phyloP scores from a whole-genome alignment of 2,329 filamentous ascomycete species.

The Colletotrichum sp. region DNA sequence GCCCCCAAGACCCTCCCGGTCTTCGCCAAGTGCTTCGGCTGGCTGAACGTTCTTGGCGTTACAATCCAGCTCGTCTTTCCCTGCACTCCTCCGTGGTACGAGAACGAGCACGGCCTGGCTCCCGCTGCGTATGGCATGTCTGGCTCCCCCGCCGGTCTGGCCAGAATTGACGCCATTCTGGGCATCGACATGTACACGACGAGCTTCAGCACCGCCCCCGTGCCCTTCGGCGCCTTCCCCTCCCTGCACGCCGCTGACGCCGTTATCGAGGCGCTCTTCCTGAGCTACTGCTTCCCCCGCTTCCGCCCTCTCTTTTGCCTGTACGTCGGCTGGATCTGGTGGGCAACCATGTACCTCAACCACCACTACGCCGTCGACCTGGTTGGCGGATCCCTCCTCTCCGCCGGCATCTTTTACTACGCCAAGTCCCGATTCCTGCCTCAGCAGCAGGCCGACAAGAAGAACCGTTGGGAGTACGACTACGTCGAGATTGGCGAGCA shows the following conservation, averaged over 20 bases:
- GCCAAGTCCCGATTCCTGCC: conserved; percentile 83
- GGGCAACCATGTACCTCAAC: conserved; percentile 97
- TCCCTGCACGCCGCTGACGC: conserved; percentile 91
- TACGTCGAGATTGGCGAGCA: conserved; percentile 84
- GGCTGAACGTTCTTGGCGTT: conserved; percentile 89
- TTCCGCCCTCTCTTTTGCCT: conserved; percentile 79
- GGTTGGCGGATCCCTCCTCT: conserved; percentile 81
- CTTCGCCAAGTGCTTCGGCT: conserved; percentile 87
- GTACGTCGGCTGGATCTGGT: conserved; percentile 95
- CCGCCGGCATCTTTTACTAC: conserved; percentile 81
- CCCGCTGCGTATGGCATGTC: conserved; percentile 92
- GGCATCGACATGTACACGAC: conserved; percentile 93
- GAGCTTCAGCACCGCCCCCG: conserved; percentile 85
- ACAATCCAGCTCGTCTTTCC: conserved; percentile 89
- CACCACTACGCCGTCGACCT: conserved; percentile 97
- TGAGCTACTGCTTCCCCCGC: conserved; percentile 89
- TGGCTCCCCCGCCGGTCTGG: conserved; percentile 87
- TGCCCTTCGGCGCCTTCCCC: conserved; percentile 95
- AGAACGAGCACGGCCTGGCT: conserved; percentile 88
- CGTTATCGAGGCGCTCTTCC: conserved; percentile 88
- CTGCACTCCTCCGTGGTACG: conserved; percentile 96
- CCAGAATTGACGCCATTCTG: conserved; percentile 87
- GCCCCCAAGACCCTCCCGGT: conserved; percentile 85
- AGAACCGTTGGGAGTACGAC: conserved; percentile 93
- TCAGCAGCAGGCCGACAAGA: conserved; percentile 81